phyloP scores from a whole-genome alignment of 2,329 filamentous ascomycete genomes.

The Penicillium sp. region DNA sequence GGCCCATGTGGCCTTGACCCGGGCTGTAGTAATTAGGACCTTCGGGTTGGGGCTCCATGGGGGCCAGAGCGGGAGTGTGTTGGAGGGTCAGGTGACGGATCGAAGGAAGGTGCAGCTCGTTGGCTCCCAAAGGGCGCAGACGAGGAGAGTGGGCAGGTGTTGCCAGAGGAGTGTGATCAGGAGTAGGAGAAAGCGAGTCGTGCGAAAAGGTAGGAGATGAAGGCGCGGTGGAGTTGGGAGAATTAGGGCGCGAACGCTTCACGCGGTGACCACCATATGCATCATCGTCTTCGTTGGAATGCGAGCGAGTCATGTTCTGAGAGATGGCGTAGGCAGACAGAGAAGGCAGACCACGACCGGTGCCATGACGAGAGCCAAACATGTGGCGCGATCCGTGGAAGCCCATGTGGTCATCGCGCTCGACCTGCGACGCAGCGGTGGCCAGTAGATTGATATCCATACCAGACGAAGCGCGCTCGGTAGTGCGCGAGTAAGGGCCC shows the following conservation, averaged over 20 bases:
- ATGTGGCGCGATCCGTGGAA: slow-evolving; percentile 47
- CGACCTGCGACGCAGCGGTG: slow-evolving; percentile 65
- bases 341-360: slow-evolving; percentile 64
- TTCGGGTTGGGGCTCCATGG: slow-evolving; percentile 66
- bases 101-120: slow-evolving; percentile 78
- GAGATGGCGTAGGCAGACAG: slow-evolving; percentile 71
- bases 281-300: slow-evolving; percentile 74
- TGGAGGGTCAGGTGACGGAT: slow-evolving; percentile 71
- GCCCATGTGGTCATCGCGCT: slow-evolving; percentile 56
- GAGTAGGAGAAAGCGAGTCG: slow-evolving; percentile 90
- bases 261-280: slow-evolving; percentile 68
- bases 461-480: slow-evolving; percentile 49
- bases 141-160: slow-evolving; percentile 94
- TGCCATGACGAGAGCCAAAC: slow-evolving; percentile 46
- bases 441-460: slow-evolving; percentile 68
- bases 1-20: slow-evolving; percentile 60
- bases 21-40: slow-evolving; percentile 59
- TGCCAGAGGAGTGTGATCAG: slow-evolving; percentile 96
- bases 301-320: slow-evolving; percentile 86
- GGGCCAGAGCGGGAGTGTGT: slow-evolving; percentile 65
- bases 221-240: slow-evolving; percentile 90
- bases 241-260: slow-evolving; percentile 90
- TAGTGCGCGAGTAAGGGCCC: slow-evolving; percentile 52
- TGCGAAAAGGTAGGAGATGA: slow-evolving; percentile 96
- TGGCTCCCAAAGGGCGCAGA: slow-evolving; percentile 70